Conservation (phyloP, 768 basidiomycete species). For the Tylopilus plumbeoviolaceoides region DNA sequence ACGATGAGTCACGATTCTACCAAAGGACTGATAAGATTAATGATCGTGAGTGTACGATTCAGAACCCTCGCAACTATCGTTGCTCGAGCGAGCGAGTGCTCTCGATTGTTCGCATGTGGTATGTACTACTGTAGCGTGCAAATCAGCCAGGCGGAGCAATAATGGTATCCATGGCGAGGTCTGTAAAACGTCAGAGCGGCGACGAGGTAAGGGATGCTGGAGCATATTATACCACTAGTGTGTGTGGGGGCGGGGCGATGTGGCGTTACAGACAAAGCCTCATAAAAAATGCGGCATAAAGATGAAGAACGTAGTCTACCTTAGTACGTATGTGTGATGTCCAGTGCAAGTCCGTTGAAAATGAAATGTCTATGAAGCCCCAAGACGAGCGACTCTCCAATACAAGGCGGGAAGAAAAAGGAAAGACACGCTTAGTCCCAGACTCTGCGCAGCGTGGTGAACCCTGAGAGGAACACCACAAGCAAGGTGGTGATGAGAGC, state of each 20-base stretch:
- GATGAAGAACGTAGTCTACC: constrained; percentile 23
- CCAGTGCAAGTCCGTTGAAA: constrained; percentile 25
- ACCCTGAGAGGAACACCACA: constrained; percentile 31
- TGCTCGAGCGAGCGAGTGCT: not conserved
- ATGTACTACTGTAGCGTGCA: not conserved
- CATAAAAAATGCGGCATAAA: constrained; percentile 22
- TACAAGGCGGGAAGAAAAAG: not conserved
- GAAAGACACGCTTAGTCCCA: constrained; percentile 19
- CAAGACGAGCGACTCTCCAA: constrained; percentile 9
- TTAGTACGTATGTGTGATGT: constrained; percentile 27
- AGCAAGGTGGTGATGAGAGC: constrained; percentile 31
- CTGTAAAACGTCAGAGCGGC: constrained; percentile 6
- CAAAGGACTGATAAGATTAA: not conserved
- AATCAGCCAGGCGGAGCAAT: constrained; percentile 3
- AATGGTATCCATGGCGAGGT: constrained; percentile 1
- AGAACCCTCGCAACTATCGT: not conserved
- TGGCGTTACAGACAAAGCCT: constrained; percentile 12
- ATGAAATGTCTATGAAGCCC: constrained; percentile 21
- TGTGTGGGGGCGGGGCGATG: constrained; percentile 2
- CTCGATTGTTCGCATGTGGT: constrained; percentile 4
- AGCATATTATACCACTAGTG: constrained; percentile 21
- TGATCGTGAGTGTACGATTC: not conserved
- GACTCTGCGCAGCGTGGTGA: constrained; percentile 32
- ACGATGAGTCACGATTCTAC: not conserved
- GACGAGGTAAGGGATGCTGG: not conserved